Percentiles rank a stretch among this genome's conserved stretches.
These are phyloP conservation scores for Colletotrichum musicola DNA, from an alignment of 2,329 filamentous ascomycete genomes.

Conservation along the genomic window DNA sequence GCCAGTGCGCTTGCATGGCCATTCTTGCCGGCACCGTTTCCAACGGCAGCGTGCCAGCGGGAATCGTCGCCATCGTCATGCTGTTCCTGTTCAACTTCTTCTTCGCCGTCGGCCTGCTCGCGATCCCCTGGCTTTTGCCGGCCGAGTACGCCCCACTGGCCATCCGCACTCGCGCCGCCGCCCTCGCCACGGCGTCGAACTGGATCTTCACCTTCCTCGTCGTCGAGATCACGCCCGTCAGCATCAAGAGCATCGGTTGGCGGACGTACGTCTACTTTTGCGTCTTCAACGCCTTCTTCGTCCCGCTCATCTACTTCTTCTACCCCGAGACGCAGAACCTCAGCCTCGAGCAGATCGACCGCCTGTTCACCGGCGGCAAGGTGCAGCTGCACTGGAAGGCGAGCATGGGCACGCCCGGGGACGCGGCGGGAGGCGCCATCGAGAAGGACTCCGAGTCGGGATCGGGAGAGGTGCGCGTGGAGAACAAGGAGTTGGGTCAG, in stretches of 20 bases:
- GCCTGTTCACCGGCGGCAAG: constrained; percentile 50
- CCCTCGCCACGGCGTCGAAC: constrained; percentile 54
- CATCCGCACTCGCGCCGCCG: constrained; percentile 53
- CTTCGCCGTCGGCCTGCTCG: constrained; percentile 56
- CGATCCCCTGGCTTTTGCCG: constrained; percentile 55
- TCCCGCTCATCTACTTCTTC: constrained; percentile 61
- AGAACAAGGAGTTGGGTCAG: constrained; percentile 22
- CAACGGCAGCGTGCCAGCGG: constrained; percentile 51
- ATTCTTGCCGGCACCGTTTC: constrained; percentile 59
- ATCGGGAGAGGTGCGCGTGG: constrained; percentile 33
- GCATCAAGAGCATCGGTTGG: constrained; percentile 53
- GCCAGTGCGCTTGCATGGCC: constrained; percentile 58
- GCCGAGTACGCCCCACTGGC: constrained; percentile 58
- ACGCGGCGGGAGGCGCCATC: constrained; percentile 26
- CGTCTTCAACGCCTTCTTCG: constrained; percentile 52
- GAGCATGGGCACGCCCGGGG: constrained; percentile 49
- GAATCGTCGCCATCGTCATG: constrained; percentile 59
- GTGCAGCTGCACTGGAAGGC: constrained; percentile 48
- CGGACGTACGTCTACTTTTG: constrained; percentile 54
- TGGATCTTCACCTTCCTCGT: constrained; percentile 52
- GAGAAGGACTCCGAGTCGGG: constrained; percentile 35
- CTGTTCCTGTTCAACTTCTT: constrained; percentile 58
- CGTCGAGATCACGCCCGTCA: constrained; percentile 54
- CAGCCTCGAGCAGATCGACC: constrained; percentile 63
- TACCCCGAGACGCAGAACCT: constrained; percentile 63